Evolutionary conservation across 192 early-diverging fungal species (phyloP).

Genomic region (Haplosporangium gracile): DNA sequence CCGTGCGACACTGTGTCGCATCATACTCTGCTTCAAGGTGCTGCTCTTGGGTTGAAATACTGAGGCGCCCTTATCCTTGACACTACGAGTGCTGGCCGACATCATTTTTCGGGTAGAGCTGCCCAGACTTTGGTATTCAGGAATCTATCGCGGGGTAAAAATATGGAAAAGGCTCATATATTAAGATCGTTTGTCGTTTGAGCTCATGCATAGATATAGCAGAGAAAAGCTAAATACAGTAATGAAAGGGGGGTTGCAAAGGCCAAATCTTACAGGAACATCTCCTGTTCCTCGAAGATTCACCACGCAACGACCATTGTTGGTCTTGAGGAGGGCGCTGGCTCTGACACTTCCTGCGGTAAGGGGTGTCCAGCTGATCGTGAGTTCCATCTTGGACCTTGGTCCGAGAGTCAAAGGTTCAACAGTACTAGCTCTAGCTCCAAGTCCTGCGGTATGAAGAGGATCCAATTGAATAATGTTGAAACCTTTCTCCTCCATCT

Average conservation of each 20-base stretch:
- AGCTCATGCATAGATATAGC: too few species aligned
- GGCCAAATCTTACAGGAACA: constrained; percentile 23
- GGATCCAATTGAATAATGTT: constrained; percentile 46
- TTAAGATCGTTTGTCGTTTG: neutral
- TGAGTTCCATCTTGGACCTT: constrained; percentile 30
- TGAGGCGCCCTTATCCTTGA: neutral
- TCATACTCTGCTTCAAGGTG: constrained; percentile 29
- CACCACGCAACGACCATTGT: constrained; percentile 31
- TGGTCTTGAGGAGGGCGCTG: constrained; percentile 38
- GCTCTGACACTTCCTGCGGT: constrained; percentile 28
- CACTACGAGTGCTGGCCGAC: neutral
- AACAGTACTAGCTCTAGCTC: neutral
- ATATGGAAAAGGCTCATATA: neutral
- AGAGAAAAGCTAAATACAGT: neutral
- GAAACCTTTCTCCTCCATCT: constrained; percentile 53
- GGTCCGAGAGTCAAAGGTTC: constrained; percentile 19
- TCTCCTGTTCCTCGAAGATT: constrained; percentile 46
- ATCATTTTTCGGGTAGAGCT: constrained; percentile 17
- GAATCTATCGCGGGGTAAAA: constrained; percentile 16
- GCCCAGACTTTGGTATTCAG: constrained; percentile 30
- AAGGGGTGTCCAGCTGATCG: constrained; percentile 42
- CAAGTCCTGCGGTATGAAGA: neutral
- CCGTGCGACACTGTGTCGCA: constrained; percentile 31
- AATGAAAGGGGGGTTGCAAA: too few species aligned
- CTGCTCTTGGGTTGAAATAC: constrained; percentile 17